phyloP scores from a whole-genome alignment of 192 early-diverging fungal species.

The Oehlia diaphana region DNA sequence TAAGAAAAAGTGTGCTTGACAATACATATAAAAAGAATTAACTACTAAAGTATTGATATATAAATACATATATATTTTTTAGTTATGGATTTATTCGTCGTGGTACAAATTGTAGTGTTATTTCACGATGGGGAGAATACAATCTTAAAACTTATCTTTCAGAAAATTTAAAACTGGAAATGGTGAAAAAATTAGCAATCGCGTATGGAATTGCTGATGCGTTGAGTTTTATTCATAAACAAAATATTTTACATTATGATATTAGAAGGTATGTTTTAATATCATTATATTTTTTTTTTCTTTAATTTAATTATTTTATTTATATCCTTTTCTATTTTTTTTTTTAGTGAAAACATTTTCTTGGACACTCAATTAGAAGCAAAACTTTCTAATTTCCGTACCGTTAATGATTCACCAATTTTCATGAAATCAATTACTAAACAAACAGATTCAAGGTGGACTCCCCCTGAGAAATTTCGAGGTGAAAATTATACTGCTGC shows the following conservation, averaged over 20 bases:
- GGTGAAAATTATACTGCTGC: neutral
- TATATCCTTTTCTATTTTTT: neutral
- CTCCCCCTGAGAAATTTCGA: neutral
- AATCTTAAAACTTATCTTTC: neutral
- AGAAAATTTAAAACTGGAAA: neutral
- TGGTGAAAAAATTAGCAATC: neutral
- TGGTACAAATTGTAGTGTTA: neutral
- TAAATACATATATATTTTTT: neutral
- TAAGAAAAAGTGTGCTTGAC: neutral
- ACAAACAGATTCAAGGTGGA: neutral
- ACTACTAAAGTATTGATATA: neutral
- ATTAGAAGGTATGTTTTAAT: neutral
- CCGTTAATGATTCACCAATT: neutral
- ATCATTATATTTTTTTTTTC: neutral
- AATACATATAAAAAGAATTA: neutral
- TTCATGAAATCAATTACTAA: neutral
- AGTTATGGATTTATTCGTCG: constrained; percentile 1
- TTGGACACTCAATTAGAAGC: neutral
- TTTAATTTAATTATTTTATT: neutral
- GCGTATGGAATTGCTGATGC: neutral
- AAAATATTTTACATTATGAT: neutral
- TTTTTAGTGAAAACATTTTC: neutral
- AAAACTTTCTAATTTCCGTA: neutral
- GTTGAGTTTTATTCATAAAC: neutral
- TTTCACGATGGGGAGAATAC: neutral